Conservation (phyloP, 73 alveolate genomes). For the Urostyla sp. region DNA sequence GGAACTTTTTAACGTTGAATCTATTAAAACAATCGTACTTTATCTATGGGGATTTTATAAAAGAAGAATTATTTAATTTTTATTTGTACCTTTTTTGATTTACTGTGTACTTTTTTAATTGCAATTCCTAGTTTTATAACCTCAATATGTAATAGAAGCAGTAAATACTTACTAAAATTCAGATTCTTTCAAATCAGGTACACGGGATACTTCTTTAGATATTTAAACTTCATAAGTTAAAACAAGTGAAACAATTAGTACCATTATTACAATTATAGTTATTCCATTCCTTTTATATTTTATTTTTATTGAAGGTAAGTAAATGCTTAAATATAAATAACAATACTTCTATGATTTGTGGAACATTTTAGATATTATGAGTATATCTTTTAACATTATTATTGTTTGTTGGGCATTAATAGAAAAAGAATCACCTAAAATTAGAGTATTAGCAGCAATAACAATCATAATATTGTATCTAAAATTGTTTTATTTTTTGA, state of each 20-base stretch:
- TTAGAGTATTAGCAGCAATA: not conserved
- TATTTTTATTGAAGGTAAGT: not conserved
- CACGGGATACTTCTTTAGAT: not conserved
- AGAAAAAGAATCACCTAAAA: not conserved
- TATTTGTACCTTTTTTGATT: constrained; percentile 35
- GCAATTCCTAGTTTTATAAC: no score
- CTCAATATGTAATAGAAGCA: no score
- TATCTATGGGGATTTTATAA: constrained; percentile 19
- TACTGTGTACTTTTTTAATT: no score
- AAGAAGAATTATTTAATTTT: not conserved
- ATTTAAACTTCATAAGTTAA: not conserved
- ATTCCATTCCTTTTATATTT: constrained; percentile 24
- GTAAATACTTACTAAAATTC: no score
- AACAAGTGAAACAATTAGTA: not conserved
- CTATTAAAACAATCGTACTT: not conserved
- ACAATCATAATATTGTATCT: constrained; percentile 10
- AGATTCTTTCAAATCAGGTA: constrained; percentile 5
- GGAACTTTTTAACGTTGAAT: constrained; percentile 2
- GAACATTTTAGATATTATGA: constrained; percentile 37
- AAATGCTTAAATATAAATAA: constrained; percentile 6
- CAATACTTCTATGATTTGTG: constrained; percentile 51
- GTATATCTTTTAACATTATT: not conserved
- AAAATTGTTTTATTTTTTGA: constrained; percentile 46
- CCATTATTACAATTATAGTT: not conserved
- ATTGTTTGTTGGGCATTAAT: not conserved